Evolutionary conservation across 2,329 filamentous ascomycete genomes (phyloP).

Genomic region (Clarireedia homoeocarpa): DNA sequence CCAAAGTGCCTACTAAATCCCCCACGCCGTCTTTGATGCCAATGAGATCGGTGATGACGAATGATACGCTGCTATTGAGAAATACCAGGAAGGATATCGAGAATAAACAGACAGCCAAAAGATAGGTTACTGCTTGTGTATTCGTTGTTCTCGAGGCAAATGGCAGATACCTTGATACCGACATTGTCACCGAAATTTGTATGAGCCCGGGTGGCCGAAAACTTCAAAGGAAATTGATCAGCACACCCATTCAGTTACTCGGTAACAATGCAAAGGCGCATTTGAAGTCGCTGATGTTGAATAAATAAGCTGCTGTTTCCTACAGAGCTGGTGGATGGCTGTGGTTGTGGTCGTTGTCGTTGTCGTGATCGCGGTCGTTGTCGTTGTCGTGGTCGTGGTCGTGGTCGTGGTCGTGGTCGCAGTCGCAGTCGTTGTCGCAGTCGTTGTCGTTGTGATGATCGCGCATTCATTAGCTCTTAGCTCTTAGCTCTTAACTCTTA

Average conservation of each 20-base stretch:
- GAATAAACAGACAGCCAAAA: slow-evolving; percentile 76
- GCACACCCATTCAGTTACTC: not conserved
- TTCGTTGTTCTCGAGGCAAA: slow-evolving; percentile 53
- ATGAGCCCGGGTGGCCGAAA: not conserved
- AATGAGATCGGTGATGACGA: slow-evolving; percentile 77
- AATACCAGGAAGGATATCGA: slow-evolving; percentile 87
- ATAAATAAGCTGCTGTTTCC: no score
- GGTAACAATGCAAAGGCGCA: not conserved
- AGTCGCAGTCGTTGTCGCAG: no score
- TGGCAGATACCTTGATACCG: slow-evolving; percentile 33
- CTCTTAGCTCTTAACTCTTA: no score
- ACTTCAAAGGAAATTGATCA: not conserved
- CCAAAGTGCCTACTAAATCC: slow-evolving; percentile 71
- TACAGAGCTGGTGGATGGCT: no score
- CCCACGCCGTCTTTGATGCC: slow-evolving; percentile 67
- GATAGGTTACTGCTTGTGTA: slow-evolving; percentile 62
- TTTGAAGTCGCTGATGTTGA: not conserved
- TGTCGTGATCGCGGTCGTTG: no score
- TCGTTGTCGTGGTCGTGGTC: no score
- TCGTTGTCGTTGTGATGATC: no score
- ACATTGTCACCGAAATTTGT: slow-evolving; percentile 2
- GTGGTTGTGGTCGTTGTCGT: no score
- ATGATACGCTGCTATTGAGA: slow-evolving; percentile 75
- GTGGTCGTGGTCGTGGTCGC: no score
- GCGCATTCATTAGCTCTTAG: no score